Evolutionary conservation across 495 filamentous ascomycete genomes (phyloP).

Genomic region (Coniosporium apollinis): DNA sequence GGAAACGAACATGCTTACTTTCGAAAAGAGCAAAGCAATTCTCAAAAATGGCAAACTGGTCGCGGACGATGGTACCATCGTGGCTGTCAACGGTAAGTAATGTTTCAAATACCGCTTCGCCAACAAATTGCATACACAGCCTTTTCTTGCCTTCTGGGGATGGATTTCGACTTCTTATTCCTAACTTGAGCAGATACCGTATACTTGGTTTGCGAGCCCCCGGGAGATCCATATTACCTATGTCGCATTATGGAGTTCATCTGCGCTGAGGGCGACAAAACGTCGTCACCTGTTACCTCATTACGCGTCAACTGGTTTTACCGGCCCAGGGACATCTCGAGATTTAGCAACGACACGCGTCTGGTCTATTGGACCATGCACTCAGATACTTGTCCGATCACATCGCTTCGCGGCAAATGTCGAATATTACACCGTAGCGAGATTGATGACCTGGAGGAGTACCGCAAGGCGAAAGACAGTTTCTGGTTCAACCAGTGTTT

Average conservation of each 20-base stretch:
- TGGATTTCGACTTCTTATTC: background rate
- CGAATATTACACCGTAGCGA: constrained; percentile 73
- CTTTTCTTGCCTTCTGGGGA: background rate
- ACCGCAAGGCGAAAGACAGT: constrained; percentile 62
- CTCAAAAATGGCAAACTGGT: constrained; percentile 64
- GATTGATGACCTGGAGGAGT: constrained; percentile 65
- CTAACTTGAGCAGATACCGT: constrained; percentile 55
- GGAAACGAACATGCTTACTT: constrained; percentile 68
- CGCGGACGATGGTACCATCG: constrained; percentile 78
- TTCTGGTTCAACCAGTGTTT: constrained; percentile 98
- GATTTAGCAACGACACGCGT: constrained; percentile 75
- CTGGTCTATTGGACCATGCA: constrained; percentile 95
- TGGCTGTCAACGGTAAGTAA: constrained; percentile 70
- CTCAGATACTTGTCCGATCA: constrained; percentile 85
- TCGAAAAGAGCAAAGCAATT: constrained; percentile 49
- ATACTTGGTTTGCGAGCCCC: constrained; percentile 93
- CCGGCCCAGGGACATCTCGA: constrained; percentile 84
- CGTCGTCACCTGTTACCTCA: constrained; percentile 58
- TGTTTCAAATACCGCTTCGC: background rate
- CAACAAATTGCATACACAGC: background rate
- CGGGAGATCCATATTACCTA: constrained; percentile 94
- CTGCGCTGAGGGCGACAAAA: constrained; percentile 52
- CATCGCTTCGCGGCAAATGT: constrained; percentile 84
- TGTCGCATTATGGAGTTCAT: constrained; percentile 97
- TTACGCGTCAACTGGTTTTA: constrained; percentile 97